Evolutionary conservation across 2,329 filamentous ascomycete genomes (phyloP).

Genomic region (Xylaria sp.): DNA sequence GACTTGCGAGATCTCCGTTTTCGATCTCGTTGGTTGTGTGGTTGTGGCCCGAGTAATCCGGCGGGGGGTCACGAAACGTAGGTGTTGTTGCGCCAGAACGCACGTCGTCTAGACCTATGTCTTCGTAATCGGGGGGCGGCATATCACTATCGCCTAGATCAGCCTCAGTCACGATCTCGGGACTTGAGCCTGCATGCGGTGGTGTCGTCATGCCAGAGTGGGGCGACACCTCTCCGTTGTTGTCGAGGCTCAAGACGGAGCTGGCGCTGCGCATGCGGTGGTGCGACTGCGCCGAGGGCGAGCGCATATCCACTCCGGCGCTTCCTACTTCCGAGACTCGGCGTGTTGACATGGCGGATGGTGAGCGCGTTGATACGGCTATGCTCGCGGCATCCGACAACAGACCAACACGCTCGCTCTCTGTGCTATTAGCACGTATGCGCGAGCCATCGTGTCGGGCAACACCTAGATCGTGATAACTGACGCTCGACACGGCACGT

Average conservation of each 20-base stretch:
- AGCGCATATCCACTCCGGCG: slow-evolving; percentile 39
- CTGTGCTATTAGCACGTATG: slow-evolving; percentile 72
- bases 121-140: slow-evolving; percentile 61
- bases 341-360: slow-evolving; percentile 32
- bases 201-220: slow-evolving; percentile 53
- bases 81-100: slow-evolving; percentile 49
- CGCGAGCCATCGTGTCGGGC: slow-evolving; percentile 79
- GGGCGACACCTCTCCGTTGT: slow-evolving; percentile 46
- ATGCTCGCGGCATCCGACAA: slow-evolving; percentile 75
- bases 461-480: slow-evolving; percentile 77
- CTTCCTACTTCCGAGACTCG: slow-evolving; percentile 24
- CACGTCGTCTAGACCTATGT: slow-evolving; percentile 51
- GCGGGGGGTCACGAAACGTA: slow-evolving; percentile 53
- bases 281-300: slow-evolving; percentile 44
- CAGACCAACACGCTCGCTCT: slow-evolving; percentile 74
- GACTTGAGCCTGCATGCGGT: slow-evolving; percentile 54
- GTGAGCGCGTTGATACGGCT: slow-evolving; percentile 39
- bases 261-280: slow-evolving; percentile 56
- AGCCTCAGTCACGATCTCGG: slow-evolving; percentile 56
- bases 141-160: slow-evolving; percentile 55
- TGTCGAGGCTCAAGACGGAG: slow-evolving; percentile 61
- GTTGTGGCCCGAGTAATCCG: slow-evolving; percentile 51
- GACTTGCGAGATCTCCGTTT: slow-evolving; percentile 33
- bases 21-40: slow-evolving; percentile 27
- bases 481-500: slow-evolving; percentile 74